Percentiles rank a stretch among this genome's conserved stretches.
Evolutionary conservation across 164 flowering plant genomes (phyloP).

Genomic region (Vitis rotundifolia): DNA sequence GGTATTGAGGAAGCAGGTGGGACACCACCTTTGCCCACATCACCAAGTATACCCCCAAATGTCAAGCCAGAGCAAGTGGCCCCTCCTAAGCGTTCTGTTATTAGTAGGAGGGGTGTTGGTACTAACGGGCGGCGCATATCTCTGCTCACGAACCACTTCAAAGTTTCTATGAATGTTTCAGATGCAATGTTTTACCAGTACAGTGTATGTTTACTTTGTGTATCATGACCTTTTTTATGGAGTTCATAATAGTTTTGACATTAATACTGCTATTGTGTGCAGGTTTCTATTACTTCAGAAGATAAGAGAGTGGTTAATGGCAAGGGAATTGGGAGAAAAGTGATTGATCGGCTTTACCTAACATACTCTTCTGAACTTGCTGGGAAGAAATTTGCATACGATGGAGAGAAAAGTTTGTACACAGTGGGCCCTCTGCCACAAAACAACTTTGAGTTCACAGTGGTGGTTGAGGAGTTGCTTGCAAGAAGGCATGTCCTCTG

Average conservation of each 20-base stretch:
- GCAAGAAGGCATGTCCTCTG: slow-evolving; percentile 37
- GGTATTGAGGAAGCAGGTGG: slow-evolving; percentile 16
- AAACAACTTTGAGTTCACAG: slow-evolving; percentile 50
- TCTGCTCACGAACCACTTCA: slow-evolving; percentile 67
- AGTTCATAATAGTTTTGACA: neutral
- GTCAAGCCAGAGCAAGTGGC: slow-evolving; percentile 28
- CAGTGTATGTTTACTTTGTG: slow-evolving; percentile 39
- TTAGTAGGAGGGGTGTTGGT: slow-evolving; percentile 59
- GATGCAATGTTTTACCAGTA: slow-evolving; percentile 68
- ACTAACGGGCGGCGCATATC: slow-evolving; percentile 44
- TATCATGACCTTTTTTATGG: neutral
- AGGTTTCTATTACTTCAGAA: slow-evolving; percentile 60
- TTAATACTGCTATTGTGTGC: slow-evolving; percentile 15
- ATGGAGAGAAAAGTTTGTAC: slow-evolving; percentile 65
- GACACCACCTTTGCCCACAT: slow-evolving; percentile 22
- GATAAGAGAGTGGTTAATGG: slow-evolving; percentile 46
- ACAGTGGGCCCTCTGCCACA: slow-evolving; percentile 72
- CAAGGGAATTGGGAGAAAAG: slow-evolving; percentile 61
- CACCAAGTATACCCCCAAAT: slow-evolving; percentile 25
- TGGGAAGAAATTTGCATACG: slow-evolving; percentile 66
- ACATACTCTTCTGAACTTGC: slow-evolving; percentile 59
- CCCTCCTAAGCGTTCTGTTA: slow-evolving; percentile 33
- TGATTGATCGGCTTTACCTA: slow-evolving; percentile 54
- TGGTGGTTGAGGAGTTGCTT: slow-evolving; percentile 61
- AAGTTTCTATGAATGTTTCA: slow-evolving; percentile 45